A percentile compares a stretch with the other conserved stretches of the same genome.
These are phyloP conservation scores for Micractinium sp. DNA, from an alignment of 139 green algal species.

Conservation along the genomic window DNA sequence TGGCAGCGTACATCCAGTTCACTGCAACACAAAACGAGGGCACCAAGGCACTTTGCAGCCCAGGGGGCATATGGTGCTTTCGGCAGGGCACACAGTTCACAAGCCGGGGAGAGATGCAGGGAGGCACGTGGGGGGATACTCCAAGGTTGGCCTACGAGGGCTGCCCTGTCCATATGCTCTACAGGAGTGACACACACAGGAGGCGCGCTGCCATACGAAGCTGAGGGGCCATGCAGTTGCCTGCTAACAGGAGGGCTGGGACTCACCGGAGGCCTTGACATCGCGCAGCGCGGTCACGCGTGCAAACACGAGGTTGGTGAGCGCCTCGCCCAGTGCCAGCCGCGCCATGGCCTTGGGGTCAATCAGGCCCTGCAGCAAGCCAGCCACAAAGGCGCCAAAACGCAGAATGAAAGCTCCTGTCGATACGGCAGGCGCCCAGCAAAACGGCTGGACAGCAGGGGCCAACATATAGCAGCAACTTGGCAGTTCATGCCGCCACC, in stretches of 20 bases:
- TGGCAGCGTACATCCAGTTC: conserved; percentile 99
- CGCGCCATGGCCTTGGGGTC: conserved; percentile 93
- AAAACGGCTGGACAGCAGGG: too few species aligned
- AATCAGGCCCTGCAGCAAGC: conserved; percentile 91
- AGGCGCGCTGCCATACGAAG: too few species aligned
- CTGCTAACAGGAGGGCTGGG: too few species aligned
- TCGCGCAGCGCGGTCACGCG: conserved; percentile 81
- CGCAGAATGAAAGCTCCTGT: too few species aligned
- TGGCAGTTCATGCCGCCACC: neutral
- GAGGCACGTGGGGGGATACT: too few species aligned
- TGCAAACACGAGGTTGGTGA: conserved; percentile 95
- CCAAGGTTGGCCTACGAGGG: too few species aligned
- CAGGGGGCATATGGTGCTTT: neutral
- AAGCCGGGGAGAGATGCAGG: too few species aligned
- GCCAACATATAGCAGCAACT: neutral
- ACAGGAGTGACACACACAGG: too few species aligned
- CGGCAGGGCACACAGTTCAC: too few species aligned
- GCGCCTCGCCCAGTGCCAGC: conserved; percentile 91
- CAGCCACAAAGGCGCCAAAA: neutral
- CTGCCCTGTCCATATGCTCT: too few species aligned
- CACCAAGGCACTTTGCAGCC: neutral
- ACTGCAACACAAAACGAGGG: conserved; percentile 57
- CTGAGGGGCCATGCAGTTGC: too few species aligned
- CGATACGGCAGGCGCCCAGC: too few species aligned
- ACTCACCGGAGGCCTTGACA: conserved; percentile 78